Base-by-base conservation (phyloP, 495 filamentous ascomycete genomes). In the Daldinia loculata region DNA sequence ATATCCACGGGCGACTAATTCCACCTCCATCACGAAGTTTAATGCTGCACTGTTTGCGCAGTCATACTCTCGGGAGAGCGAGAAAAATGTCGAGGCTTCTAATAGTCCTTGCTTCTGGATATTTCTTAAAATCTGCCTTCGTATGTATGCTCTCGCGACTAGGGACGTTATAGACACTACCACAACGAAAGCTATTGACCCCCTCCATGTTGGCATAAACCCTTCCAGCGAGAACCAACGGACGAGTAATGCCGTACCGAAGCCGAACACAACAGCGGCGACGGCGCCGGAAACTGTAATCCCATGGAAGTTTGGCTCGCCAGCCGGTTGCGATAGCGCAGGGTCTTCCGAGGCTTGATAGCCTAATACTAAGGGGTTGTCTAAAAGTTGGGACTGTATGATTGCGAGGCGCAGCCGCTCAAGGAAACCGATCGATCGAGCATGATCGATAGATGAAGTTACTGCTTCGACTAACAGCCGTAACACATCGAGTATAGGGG, bases 391-490 rank as follows among this genome's bases (percentile, higher is more conserved):
- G 41, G 95, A 99, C 29, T 95, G 94, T 56, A 98, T 90, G 66
- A 99, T 95, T 34, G 94, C 91, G 77, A 98, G 98, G 26, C 95
- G 91, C 62, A 98, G 98, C 72, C 95, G 91, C 83, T 99, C 95
- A 53, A 99, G 85, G 74, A 99, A 99, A 50, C 89, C 87, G 67
- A 90, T 85, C 74, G 95, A 97, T 68, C 97, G 93, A 62, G 89
- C 89, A 70, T 90, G 86, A 39, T 92, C 91, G 67, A 98, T 86
- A 59, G 90, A 88, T 45, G 92, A 91, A 70, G 93, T 94, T 48
- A 92, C 85, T 11, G 86, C 86, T 72, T 80, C 81, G 79, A 89
- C 55, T 32, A 72, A 61, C 12, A 77, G 48, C 61, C 69, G 74
- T 19, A 77, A 14, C 32, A 74, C 56, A 32, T 74, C 71, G 45